phyloP scores from a whole-genome alignment of 345 rosid species.

The Nasturtium officinale region DNA sequence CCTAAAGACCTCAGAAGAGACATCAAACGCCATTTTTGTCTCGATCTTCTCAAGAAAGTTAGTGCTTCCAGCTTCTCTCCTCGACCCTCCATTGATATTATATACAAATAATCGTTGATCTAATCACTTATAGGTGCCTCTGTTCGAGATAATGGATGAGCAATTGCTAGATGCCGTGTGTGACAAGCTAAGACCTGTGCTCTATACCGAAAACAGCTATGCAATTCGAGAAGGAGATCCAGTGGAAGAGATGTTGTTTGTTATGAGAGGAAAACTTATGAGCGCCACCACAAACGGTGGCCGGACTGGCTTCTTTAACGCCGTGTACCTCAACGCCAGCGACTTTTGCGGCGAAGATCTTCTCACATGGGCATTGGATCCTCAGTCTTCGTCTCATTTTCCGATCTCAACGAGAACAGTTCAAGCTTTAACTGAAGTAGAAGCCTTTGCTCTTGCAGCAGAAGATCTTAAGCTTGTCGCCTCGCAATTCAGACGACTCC shows the following conservation, averaged over 20 bases:
- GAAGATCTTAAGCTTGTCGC: slow-evolving; percentile 45
- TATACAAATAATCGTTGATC: too few relatives aligned
- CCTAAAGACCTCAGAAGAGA: slow-evolving; percentile 45
- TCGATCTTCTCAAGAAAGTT: slow-evolving; percentile 40
- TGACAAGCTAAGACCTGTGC: slow-evolving; percentile 41
- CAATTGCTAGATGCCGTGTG: slow-evolving; percentile 46
- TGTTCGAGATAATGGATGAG: slow-evolving; percentile 55
- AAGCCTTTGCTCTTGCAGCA: slow-evolving; percentile 46
- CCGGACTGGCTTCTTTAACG: slow-evolving; percentile 40
- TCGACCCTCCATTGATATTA: not conserved
- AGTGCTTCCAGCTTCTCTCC: slow-evolving; percentile 10
- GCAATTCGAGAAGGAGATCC: slow-evolving; percentile 52
- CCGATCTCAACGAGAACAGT: slow-evolving; percentile 50
- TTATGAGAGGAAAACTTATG: slow-evolving; percentile 44
- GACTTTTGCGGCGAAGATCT: slow-evolving; percentile 50
- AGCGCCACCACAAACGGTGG: slow-evolving; percentile 46
- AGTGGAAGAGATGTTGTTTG: slow-evolving; percentile 45
- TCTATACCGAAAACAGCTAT: slow-evolving; percentile 40
- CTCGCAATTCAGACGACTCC: slow-evolving; percentile 45
- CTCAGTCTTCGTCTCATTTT: slow-evolving; percentile 46
- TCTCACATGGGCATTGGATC: slow-evolving; percentile 56
- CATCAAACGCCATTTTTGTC: slow-evolving; percentile 43
- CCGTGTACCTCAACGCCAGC: slow-evolving; percentile 43
- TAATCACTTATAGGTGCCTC: slow-evolving; percentile 54
- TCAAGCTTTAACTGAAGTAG: slow-evolving; percentile 44